Evolutionary conservation across 306 rosid genomes (phyloP).

Genomic region (Cicer pinnatifidum): DNA sequence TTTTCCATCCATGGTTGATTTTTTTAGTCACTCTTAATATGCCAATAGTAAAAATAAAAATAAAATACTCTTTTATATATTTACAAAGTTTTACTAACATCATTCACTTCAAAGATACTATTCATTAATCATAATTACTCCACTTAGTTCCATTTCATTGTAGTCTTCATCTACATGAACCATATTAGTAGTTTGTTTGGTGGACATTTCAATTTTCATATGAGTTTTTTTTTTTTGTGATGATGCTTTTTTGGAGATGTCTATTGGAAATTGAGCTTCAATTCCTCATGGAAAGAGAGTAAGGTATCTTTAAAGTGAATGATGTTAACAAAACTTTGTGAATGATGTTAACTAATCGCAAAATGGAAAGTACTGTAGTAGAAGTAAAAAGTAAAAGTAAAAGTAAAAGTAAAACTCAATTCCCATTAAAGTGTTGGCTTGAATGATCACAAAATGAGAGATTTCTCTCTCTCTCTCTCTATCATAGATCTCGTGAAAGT

Average conservation of each 20-base stretch:
- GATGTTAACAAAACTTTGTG: constrained; percentile 52
- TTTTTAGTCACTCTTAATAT: too few species aligned
- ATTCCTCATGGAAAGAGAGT: constrained; percentile 49
- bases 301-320: constrained; percentile 53
- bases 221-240: constrained; percentile 42
- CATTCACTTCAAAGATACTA: too few species aligned
- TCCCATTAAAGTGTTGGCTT: constrained; percentile 48
- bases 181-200: constrained; percentile 51
- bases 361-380: background rate
- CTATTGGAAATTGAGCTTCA: constrained; percentile 71
- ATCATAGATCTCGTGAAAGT: constrained; percentile 30
- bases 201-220: constrained; percentile 57
- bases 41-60: too few species aligned
- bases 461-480: constrained; percentile 22
- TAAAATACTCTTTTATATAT: too few species aligned
- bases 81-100: too few species aligned
- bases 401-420: constrained; percentile 7
- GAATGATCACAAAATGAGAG: constrained; percentile 30
- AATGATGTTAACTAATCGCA: background rate
- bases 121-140: too few species aligned
- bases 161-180: constrained; percentile 73
- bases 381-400: background rate
- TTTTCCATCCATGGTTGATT: too few species aligned
- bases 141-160: constrained; percentile 83
- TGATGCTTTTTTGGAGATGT: constrained; percentile 52